Conservation (phyloP, 345 rosid genomes). For the Psidium friedrichsthalianum region DNA sequence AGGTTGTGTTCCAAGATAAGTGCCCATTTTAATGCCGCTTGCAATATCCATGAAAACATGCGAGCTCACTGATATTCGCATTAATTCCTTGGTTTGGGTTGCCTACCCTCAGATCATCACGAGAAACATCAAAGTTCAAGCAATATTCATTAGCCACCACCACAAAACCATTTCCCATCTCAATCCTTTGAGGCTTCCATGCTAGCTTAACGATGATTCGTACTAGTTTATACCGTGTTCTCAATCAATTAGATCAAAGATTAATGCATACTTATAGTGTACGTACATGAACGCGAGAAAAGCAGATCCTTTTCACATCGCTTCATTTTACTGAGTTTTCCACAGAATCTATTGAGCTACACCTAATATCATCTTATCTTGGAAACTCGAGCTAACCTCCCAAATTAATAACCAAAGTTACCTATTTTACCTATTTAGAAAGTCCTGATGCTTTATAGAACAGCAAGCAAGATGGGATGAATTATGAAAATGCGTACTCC, state of each 20-base stretch:
- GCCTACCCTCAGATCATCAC: not conserved
- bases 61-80: not conserved
- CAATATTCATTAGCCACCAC: not conserved
- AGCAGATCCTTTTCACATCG: not conserved
- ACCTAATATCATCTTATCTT: not conserved
- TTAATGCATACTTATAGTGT: not conserved
- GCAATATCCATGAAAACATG: not conserved
- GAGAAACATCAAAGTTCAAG: not conserved
- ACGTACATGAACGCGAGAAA: not conserved
- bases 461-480: not conserved
- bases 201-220: not conserved
- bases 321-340: not conserved
- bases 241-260: not conserved
- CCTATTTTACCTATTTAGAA: not conserved
- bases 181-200: not conserved
- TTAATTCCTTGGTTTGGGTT: not conserved
- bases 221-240: not conserved
- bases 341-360: not conserved
- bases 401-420: not conserved
- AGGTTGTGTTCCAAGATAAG: not conserved
- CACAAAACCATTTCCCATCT: not conserved
- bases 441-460: not conserved
- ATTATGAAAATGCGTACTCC: conserved; percentile 30
- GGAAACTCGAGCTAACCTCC: not conserved
- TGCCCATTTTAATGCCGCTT: not conserved